These are phyloP conservation scores for Carex pumila DNA, from an alignment of 176 grass and related monocot species.

Conservation along the genomic window DNA sequence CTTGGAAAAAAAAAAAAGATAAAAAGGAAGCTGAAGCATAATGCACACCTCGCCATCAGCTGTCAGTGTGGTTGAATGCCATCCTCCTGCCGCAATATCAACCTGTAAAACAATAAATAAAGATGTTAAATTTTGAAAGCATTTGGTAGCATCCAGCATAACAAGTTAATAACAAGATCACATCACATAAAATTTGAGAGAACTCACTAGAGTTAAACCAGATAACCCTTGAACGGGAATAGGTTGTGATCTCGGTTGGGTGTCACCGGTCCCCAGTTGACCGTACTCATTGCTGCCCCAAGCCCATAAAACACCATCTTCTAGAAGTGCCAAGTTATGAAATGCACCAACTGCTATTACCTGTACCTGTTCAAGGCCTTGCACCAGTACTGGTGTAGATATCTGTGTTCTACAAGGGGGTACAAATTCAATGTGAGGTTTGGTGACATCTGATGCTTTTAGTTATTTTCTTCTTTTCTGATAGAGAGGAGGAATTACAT, in stretches of 20 bases:
- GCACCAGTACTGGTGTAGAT: constrained; percentile 80
- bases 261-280: constrained; percentile 86
- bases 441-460: neutral
- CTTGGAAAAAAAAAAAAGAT: neutral
- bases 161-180: neutral
- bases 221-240: constrained; percentile 67
- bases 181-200: constrained; percentile 13
- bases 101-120: constrained; percentile 47
- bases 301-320: constrained; percentile 81
- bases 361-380: constrained; percentile 71
- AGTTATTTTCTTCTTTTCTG: neutral
- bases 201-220: constrained; percentile 58
- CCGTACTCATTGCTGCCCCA: constrained; percentile 99
- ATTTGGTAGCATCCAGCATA: constrained; percentile 6
- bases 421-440: neutral
- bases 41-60: constrained; percentile 67
- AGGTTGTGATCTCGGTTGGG: constrained; percentile 85
- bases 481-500: constrained; percentile 42
- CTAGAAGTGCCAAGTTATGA: constrained; percentile 85
- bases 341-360: constrained; percentile 98
- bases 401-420: constrained; percentile 63
- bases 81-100: constrained; percentile 95
- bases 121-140: constrained; percentile 22
- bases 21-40: neutral
- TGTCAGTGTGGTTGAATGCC: constrained; percentile 94